A percentile compares a stretch with the other conserved stretches of the same genome.
Evolutionary conservation across 129 eudicot genomes (phyloP).

Genomic region (Solidago caesia): DNA sequence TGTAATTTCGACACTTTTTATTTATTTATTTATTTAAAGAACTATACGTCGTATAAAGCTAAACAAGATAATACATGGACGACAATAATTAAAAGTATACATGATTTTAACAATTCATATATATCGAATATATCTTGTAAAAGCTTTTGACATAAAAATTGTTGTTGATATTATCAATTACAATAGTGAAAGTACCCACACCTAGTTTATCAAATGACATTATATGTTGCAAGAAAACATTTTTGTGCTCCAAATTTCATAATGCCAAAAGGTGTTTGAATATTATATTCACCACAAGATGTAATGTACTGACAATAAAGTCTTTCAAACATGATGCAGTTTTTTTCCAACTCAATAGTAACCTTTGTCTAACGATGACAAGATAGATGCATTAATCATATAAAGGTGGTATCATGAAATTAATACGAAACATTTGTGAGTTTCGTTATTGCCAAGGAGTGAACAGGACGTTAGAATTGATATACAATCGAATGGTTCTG

Average conservation of each 20-base stretch:
- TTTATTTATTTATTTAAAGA: not conserved
- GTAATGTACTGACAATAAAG: conserved; percentile 14
- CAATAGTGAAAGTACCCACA: conserved; percentile 8
- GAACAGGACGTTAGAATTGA: not conserved
- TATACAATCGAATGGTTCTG: not conserved
- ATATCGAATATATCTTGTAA: not conserved
- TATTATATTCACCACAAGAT: conserved; percentile 34
- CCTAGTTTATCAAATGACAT: not conserved
- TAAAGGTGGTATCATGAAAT: conserved; percentile 18
- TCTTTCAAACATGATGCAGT: not conserved
- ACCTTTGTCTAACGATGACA: conserved; percentile 27
- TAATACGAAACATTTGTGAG: not conserved
- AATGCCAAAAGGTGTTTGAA: conserved; percentile 21
- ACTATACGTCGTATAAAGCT: conserved; percentile 3
- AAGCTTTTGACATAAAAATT: not conserved
- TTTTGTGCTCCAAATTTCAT: conserved; percentile 16
- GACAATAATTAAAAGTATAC: not conserved
- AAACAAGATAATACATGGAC: not conserved
- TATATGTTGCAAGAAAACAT: conserved; percentile 18
- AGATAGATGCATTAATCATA: conserved; percentile 20
- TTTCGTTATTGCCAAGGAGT: not conserved
- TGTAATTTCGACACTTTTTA: not conserved
- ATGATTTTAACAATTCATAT: conserved; percentile 20
- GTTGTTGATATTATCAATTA: not conserved
- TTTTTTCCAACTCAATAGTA: conserved; percentile 24